Percentiles rank a stretch among this genome's conserved stretches.
Conservation (phyloP, 2,329 filamentous ascomycete species). For the Penicillium brasilianum region DNA sequence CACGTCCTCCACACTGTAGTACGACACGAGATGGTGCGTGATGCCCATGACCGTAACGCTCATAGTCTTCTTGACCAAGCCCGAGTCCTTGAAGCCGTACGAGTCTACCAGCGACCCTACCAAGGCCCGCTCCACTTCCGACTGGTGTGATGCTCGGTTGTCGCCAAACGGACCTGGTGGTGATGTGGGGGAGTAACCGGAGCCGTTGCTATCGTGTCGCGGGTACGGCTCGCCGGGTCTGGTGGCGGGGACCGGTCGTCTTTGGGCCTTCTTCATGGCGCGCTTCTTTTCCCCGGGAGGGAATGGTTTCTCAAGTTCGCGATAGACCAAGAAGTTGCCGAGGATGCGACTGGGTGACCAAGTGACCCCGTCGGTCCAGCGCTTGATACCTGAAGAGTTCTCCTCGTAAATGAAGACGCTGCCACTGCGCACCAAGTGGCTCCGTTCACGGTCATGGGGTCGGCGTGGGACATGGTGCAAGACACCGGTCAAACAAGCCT, state of each 20-base stretch:
- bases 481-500: constrained; percentile 73
- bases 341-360: constrained; percentile 91
- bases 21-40: constrained; percentile 84
- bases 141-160: constrained; percentile 42
- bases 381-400: constrained; percentile 85
- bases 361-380: constrained; percentile 89
- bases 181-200: constrained; percentile 47
- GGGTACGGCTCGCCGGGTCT: constrained; percentile 61
- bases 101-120: constrained; percentile 88
- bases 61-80: constrained; percentile 91
- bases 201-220: constrained; percentile 47
- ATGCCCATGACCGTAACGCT: constrained; percentile 76
- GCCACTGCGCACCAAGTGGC: constrained; percentile 78
- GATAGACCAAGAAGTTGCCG: constrained; percentile 83
- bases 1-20: constrained; percentile 85
- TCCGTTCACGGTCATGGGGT: constrained; percentile 83
- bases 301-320: constrained; percentile 78
- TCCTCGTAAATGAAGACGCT: constrained; percentile 93
- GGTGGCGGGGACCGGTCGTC: constrained; percentile 49
- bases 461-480: constrained; percentile 78
- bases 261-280: constrained; percentile 71
- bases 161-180: constrained; percentile 42
- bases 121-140: constrained; percentile 61
- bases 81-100: constrained; percentile 81
- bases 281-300: constrained; percentile 84